These are phyloP conservation scores for Dendrocalamus latiflorus DNA, from an alignment of 202 grass and related monocot species.

Conservation along the genomic window DNA sequence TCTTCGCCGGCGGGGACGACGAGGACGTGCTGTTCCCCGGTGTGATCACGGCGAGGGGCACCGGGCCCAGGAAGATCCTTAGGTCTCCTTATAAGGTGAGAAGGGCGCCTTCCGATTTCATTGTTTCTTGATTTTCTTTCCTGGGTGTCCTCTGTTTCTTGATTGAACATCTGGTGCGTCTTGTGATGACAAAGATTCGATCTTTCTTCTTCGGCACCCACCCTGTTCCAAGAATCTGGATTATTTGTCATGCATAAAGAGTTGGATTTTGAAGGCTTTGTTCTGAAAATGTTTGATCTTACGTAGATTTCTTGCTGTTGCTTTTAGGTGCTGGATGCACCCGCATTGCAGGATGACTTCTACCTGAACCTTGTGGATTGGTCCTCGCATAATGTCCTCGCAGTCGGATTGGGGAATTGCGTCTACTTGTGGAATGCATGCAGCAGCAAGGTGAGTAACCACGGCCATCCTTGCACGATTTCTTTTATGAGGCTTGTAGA, in stretches of 20 bases:
- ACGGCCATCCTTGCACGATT: background rate
- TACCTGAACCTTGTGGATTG: constrained; percentile 98
- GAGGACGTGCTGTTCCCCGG: constrained; percentile 61
- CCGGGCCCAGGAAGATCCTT: constrained; percentile 63
- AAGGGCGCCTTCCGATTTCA: background rate
- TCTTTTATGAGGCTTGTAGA: background rate
- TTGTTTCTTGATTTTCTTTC: constrained; percentile 6
- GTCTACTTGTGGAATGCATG: constrained; percentile 98
- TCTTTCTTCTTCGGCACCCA: background rate
- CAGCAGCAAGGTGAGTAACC: constrained; percentile 73
- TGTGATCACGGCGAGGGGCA: constrained; percentile 34
- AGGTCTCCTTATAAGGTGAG: constrained; percentile 79
- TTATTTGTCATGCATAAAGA: background rate
- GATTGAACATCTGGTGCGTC: background rate
- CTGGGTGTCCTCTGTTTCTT: background rate
- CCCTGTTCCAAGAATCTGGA: background rate
- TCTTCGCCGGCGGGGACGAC: constrained; percentile 44
- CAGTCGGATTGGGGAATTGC: constrained; percentile 86
- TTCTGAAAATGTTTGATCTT: background rate
- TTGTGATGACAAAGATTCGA: background rate
- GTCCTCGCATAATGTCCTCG: constrained; percentile 86
- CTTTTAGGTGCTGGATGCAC: constrained; percentile 86
- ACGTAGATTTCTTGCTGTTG: background rate
- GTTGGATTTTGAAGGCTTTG: background rate
- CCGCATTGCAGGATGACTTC: constrained; percentile 96